These are phyloP conservation scores for Friedmanniomyces endolithicus DNA, from an alignment of 495 filamentous ascomycete genomes.

Conservation along the genomic window DNA sequence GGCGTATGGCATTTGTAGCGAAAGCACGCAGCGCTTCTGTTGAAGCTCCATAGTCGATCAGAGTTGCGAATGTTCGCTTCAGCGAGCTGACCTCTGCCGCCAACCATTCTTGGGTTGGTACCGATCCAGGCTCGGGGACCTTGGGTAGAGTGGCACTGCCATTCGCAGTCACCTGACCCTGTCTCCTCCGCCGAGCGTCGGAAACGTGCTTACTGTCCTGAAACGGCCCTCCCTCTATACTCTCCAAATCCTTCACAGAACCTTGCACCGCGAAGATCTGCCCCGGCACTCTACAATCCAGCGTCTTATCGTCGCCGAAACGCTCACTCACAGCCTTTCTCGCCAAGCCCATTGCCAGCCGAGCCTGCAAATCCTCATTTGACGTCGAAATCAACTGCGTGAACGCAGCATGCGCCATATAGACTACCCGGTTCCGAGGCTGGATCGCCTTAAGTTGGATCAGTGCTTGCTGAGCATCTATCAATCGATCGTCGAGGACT, in stretches of 20 bases:
- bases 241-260: conserved; percentile 7
- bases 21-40: conserved; percentile 2
- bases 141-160: not conserved
- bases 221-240: conserved; percentile 1
- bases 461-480: conserved; percentile 15
- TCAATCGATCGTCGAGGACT: conserved; percentile 1
- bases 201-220: conserved; percentile 17
- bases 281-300: conserved; percentile 18
- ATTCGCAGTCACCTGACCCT: not conserved
- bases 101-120: not conserved
- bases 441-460: conserved; percentile 19
- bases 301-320: conserved; percentile 11
- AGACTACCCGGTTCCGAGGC: conserved; percentile 14
- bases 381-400: conserved; percentile 14
- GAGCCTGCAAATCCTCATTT: conserved; percentile 16
- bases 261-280: conserved; percentile 15
- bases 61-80: not conserved
- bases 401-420: conserved; percentile 19
- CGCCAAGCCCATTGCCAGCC: conserved; percentile 12
- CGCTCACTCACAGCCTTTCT: conserved; percentile 15
- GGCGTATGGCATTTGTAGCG: conserved; percentile 5
- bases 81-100: not conserved
- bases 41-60: not conserved
- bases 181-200: conserved; percentile 5
- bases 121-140: not conserved